Evolutionary conservation across 495 filamentous ascomycete species (phyloP), one percentile per base, ranked within the genome.

Genomic region (Penicillium robsamsonii): DNA sequence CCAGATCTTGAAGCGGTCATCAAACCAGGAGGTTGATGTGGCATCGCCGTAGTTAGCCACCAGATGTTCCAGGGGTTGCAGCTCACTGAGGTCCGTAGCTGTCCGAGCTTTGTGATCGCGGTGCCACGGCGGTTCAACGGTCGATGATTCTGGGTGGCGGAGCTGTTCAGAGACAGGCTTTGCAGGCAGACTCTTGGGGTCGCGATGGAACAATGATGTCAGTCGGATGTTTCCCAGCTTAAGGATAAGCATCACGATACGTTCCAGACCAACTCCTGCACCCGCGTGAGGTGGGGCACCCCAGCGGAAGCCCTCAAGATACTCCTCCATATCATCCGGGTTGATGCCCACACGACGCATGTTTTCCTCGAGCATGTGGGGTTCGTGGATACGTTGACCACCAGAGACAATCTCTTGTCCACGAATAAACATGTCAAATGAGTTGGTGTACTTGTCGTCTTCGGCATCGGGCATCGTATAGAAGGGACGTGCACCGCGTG

Each of bases 401-500:
- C 92, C 92, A 2, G 87, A 90, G 5, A 93, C 84, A 58, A 96
- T 96, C 68, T 96, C 92, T 66, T 97, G 92, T 5, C 92, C 92
- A 11, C 92, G 89, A 50, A 96, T 80, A 74, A 96, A 96, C 64
- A 96, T 93, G 70, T 97, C 92, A 59, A 96, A 97, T 0, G 92
- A 95, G 72, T 96, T 96, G 41, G 92, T 96, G 64, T 81, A 79
- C 3, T 77, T 78, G 8, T 81, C 73, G 61, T 96, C 84, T 10
- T 85, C 72, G 3, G 89, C 81, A 52, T 96, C 92, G 1, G 90
- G 89, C 81, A 96, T 93, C n/a, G 92, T 88, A 61, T 97, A 96
- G 74, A 96, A 97, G 3, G 92, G 92, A 35, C 92, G 82, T 7
- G 87, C 92, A 10, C 85, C 84, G 2, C 80, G 73, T 12, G 92